Percentiles rank a stretch among this genome's conserved stretches.
These are phyloP conservation scores for Trypethelium eluteriae DNA, from an alignment of 495 filamentous ascomycete species.

Conservation along the genomic window DNA sequence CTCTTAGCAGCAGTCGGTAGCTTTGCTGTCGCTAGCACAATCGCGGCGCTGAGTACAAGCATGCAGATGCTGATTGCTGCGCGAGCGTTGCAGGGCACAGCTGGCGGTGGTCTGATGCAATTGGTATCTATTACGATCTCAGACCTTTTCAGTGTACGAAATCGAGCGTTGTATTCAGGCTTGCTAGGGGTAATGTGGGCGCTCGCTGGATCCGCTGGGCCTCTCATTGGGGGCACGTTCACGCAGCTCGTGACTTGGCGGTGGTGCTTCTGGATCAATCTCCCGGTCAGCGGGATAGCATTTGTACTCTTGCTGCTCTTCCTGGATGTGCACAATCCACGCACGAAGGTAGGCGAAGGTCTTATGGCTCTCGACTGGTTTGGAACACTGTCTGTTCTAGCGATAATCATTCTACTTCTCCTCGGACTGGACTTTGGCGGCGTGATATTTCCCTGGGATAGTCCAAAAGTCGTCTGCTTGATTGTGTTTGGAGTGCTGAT, in stretches of 20 bases:
- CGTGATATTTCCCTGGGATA: slow-evolving; percentile 32
- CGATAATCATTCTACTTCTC: slow-evolving; percentile 32
- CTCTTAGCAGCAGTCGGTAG: slow-evolving; percentile 40
- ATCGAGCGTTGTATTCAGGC: slow-evolving; percentile 48
- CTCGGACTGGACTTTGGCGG: slow-evolving; percentile 38
- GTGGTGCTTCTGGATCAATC: slow-evolving; percentile 68
- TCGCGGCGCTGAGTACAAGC: slow-evolving; percentile 43
- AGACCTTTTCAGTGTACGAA: slow-evolving; percentile 51
- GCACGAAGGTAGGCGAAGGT: slow-evolving; percentile 46
- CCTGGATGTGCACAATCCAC: slow-evolving; percentile 53
- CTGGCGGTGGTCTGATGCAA: slow-evolving; percentile 48
- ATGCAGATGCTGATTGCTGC: slow-evolving; percentile 52
- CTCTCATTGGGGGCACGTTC: slow-evolving; percentile 62
- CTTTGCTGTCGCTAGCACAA: slow-evolving; percentile 37
- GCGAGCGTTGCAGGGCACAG: slow-evolving; percentile 49
- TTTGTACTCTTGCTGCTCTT: slow-evolving; percentile 52
- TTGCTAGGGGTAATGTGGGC: slow-evolving; percentile 52
- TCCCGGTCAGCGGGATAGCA: slow-evolving; percentile 51
- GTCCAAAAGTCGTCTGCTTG: slow-evolving; percentile 35
- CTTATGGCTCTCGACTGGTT: slow-evolving; percentile 45
- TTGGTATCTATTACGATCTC: slow-evolving; percentile 49
- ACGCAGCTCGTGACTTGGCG: slow-evolving; percentile 56
- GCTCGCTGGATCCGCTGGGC: slow-evolving; percentile 52
- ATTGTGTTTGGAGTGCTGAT: slow-evolving; percentile 33
- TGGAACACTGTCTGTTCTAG: slow-evolving; percentile 37